Evolutionary conservation across 2,329 filamentous ascomycete species (phyloP).

Genomic region (Diaporthe batatas): DNA sequence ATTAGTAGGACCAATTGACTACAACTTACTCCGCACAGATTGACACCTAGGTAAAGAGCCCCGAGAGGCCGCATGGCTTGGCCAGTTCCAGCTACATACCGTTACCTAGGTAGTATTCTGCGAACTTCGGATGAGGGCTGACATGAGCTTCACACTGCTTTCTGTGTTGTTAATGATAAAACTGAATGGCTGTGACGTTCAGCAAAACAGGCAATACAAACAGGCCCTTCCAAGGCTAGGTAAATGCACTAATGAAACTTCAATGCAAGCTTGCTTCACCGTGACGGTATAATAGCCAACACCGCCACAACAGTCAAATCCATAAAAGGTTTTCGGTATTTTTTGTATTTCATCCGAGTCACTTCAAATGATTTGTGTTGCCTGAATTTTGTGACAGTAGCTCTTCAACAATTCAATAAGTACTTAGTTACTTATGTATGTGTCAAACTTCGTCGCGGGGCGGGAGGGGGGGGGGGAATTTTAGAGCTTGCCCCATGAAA

Average conservation of each 20-base stretch:
- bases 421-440: too few species aligned
- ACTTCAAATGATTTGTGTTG: background rate
- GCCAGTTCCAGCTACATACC: background rate
- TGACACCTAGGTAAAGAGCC: background rate
- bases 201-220: background rate
- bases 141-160: background rate
- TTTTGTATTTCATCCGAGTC: too few species aligned
- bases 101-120: background rate
- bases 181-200: background rate
- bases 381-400: too few species aligned
- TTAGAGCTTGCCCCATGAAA: too few species aligned
- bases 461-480: too few species aligned
- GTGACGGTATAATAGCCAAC: background rate
- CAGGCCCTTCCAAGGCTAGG: too few species aligned
- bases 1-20: background rate
- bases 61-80: background rate
- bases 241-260: background rate
- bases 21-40: background rate
- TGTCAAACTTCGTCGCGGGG: too few species aligned
- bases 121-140: background rate
- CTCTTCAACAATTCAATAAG: too few species aligned
- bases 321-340: background rate
- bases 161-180: background rate
- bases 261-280: background rate
- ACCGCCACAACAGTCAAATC: too few species aligned